Evolutionary conservation across 2,329 filamentous ascomycete species (phyloP), one percentile per base, ranked within the genome.

Genomic region (Penicillium carneum): DNA sequence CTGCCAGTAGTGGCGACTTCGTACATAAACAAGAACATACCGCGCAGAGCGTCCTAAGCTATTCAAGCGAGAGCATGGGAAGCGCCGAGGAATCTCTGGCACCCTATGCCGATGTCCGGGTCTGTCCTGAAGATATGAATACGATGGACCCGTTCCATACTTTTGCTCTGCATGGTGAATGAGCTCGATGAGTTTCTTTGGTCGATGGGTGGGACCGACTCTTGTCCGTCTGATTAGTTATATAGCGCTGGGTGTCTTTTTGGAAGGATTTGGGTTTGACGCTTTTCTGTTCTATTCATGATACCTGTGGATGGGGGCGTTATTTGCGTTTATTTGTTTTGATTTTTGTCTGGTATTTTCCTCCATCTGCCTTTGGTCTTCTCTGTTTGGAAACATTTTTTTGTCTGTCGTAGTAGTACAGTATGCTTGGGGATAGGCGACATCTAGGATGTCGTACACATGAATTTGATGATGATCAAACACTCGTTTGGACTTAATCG

Each of bases 51-150:
- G 84, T 86, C 3, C 74, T 86, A 33, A 87, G 85, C 72, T 84
- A 86, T 62, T 86, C 84, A 6, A 85, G 87, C 48, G 86, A 87
- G 71, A 87, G 84, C 60, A 68, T 87, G 59, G 86, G 82, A 14
- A 86, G 83, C 53, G 79, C 80, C 16, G 85, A 84, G 16, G 83
- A 84, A 2, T 61, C 65, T 11, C 23, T 69, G n/a, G 61, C 69
- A 3, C 67, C 70, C 4, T 61, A 68, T 7, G 33, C 50, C 2
- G 71, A 73, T 45, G 50, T 67, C 23, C 66, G 65, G 12, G 48
- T 70, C n/a, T 70, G 65, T 14, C 63, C 70, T 14, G 73, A 74
- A 31, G 72, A 77, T n/a, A 65, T 73, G 20, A 67, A 64, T 18
- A 51, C 76, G 14, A 52, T 74, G 26, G 76, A 78, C 53, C 67